A percentile compares a stretch with the other conserved stretches of the same genome.
Conservation (phyloP, 345 rosid species). For the Brassica juncea region DNA sequence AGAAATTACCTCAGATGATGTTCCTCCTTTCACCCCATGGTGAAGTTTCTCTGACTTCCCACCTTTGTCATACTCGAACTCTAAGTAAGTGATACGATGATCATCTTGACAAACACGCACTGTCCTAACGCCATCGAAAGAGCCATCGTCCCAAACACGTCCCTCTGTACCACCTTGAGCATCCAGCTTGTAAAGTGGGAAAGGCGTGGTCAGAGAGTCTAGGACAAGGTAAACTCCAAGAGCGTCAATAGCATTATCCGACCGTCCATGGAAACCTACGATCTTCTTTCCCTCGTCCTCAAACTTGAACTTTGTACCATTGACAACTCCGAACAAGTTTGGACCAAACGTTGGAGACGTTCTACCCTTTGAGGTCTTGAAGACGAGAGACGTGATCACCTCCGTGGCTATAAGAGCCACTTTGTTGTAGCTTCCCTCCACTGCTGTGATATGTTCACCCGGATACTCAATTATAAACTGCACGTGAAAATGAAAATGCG, state of each 20-base stretch:
- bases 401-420: slow-evolving; percentile 20
- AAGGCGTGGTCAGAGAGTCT: neutral
- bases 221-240: slow-evolving; percentile 19
- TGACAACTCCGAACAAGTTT: slow-evolving; percentile 8
- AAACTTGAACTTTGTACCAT: slow-evolving; percentile 17
- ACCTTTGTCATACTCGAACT: slow-evolving; percentile 19
- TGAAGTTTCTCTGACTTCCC: neutral
- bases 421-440: slow-evolving; percentile 24
- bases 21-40: slow-evolving; percentile 21
- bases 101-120: slow-evolving; percentile 18
- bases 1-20: slow-evolving; percentile 16
- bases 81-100: slow-evolving; percentile 27
- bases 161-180: slow-evolving; percentile 31
- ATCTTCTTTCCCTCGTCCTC: slow-evolving; percentile 21
- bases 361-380: slow-evolving; percentile 32
- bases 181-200: slow-evolving; percentile 23
- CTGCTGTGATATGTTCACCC: slow-evolving; percentile 16
- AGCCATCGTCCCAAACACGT: slow-evolving; percentile 31
- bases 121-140: slow-evolving; percentile 5
- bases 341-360: slow-evolving; percentile 27
- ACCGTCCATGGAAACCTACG: slow-evolving; percentile 31
- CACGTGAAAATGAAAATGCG: neutral
- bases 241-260: slow-evolving; percentile 5
- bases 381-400: neutral
- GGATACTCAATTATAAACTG: slow-evolving; percentile 23